Evolutionary conservation across 225 moss, liverwort and hornwort species (phyloP), one percentile per base, ranked within the genome.

Genomic region (Straminergon stramineum): DNA sequence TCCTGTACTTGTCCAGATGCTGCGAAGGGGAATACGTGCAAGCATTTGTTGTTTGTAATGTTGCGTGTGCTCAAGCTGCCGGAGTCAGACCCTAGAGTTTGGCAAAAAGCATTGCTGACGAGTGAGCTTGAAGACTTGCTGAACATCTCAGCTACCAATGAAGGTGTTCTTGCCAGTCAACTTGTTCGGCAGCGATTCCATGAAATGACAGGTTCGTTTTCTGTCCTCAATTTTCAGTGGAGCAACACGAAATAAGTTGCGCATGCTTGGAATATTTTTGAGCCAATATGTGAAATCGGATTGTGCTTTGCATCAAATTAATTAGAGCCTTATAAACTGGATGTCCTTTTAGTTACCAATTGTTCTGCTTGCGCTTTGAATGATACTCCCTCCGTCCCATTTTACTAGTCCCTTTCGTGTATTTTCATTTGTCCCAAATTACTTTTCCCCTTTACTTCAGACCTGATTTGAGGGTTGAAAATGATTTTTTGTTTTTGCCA

Each of bases 21-120:
- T 66, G 94, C 94, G 12, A 94, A 90, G 80, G 94, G 95, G 57
- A 89, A 94, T 57, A 88, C 92, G 8, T 98, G 96, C 91, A 96
- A 98, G 90, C 96, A 98, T 75, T 86, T 94, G 21, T 88, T 98
- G 68, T 98, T 98, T 70, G 95, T 98, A 45, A 98, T 98, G 96
- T 84, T 98, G 87, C 94, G 96, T 88, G 98, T 98, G 75, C 95
- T 98, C 60, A 95, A 96, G 93, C 79, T 98, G 77, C 89, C 94
- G 62, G 71, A 92, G 67, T 83, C 89, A 22, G 96, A 98, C 87
- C 91, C 96, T 43, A 91, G 96, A 64, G 94, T 96, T 56, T 98
- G 96, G 96, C 98, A 98, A 75, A 98, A 92, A 85, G 95, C 96
- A 13, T 94, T 96, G 87, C 89, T 98, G 78, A 87, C 93, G 9